Percentiles rank a stretch among this genome's conserved stretches.
Conservation (phyloP, 2,329 filamentous ascomycete genomes). For the Penicillium thymicola region DNA sequence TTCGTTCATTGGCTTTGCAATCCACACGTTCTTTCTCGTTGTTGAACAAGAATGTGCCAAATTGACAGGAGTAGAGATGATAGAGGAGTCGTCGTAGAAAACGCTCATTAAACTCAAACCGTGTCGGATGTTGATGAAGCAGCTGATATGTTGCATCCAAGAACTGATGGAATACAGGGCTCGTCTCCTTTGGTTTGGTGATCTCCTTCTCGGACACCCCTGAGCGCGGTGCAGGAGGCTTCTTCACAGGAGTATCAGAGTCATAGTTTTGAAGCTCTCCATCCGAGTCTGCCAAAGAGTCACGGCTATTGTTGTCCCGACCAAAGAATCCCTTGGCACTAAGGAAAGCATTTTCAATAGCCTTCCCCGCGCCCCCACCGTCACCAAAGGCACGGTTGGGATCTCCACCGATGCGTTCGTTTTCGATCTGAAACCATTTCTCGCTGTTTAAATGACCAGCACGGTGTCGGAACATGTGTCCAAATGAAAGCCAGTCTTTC, state of each 20-base stretch:
- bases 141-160: conserved; percentile 92
- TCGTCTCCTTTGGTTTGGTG: conserved; percentile 81
- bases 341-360: conserved; percentile 78
- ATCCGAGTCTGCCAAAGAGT: conserved; percentile 62
- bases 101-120: conserved; percentile 95
- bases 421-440: conserved; percentile 89
- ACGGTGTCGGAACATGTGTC: conserved; percentile 95
- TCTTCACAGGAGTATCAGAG: conserved; percentile 42
- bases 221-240: conserved; percentile 32
- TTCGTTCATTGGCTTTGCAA: conserved; percentile 64
- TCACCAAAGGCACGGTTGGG: conserved; percentile 41
- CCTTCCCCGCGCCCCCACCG: conserved; percentile 57
- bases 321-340: conserved; percentile 90
- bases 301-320: conserved; percentile 66
- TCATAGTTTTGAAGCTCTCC: conserved; percentile 51
- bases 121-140: conserved; percentile 75
- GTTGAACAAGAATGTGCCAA: conserved; percentile 94
- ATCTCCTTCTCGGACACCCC: conserved; percentile 58
- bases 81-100: conserved; percentile 87
- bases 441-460: conserved; percentile 84
- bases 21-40: conserved; percentile 84
- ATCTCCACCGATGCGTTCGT: conserved; percentile 66
- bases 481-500: conserved; percentile 97
- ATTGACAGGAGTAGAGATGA: conserved; percentile 93
- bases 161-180: conserved; percentile 96